Percentiles rank a stretch among this genome's conserved stretches.
phyloP scores from a whole-genome alignment of 1,139 yeast genomes.

The Lodderomyces oxycetoniae region DNA sequence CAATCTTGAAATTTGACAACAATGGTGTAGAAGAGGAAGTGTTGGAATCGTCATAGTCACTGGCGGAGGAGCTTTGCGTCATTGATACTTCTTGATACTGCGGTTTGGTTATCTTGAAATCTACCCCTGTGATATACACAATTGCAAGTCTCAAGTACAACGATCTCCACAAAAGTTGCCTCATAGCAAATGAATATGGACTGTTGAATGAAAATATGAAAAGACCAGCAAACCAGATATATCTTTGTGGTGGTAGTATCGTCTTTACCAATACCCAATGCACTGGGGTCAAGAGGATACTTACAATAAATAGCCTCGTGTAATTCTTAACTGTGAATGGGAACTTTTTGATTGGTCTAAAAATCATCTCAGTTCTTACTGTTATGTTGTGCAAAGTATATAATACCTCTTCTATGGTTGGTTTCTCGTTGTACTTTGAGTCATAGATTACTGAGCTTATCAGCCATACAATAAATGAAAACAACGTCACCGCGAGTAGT shows the following conservation, averaged over 20 bases:
- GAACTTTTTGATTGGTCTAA: conserved; percentile 38
- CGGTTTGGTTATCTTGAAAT: conserved; percentile 24
- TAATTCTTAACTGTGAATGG: conserved; percentile 25
- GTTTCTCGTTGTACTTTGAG: conserved; percentile 41
- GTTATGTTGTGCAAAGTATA: conserved; percentile 48
- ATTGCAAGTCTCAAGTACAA: conserved; percentile 40
- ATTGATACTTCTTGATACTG: conserved; percentile 18
- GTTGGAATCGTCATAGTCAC: conserved; percentile 22
- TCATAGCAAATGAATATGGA: conserved; percentile 47
- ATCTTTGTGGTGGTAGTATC: conserved; percentile 33
- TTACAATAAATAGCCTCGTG: conserved; percentile 28
- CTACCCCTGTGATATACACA: conserved; percentile 45
- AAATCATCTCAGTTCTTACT: conserved; percentile 40
- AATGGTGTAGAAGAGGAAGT: conserved; percentile 14
- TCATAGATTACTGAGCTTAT: conserved; percentile 41
- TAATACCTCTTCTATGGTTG: conserved; percentile 55
- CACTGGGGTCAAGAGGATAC: conserved; percentile 43
- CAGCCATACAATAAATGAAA: conserved; percentile 45
- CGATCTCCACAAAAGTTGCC: conserved; percentile 54
- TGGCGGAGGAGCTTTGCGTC: conserved; percentile 22
- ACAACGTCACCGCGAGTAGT: conserved; percentile 26
- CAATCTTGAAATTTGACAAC: conserved; percentile 37
- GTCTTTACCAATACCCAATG: conserved; percentile 37
- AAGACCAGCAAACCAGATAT: conserved; percentile 35
- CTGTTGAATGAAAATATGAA: conserved; percentile 48